A percentile compares a stretch with the other conserved stretches of the same genome.
phyloP scores from a whole-genome alignment of 345 rosid species.

The Cochlearia excelsa region DNA sequence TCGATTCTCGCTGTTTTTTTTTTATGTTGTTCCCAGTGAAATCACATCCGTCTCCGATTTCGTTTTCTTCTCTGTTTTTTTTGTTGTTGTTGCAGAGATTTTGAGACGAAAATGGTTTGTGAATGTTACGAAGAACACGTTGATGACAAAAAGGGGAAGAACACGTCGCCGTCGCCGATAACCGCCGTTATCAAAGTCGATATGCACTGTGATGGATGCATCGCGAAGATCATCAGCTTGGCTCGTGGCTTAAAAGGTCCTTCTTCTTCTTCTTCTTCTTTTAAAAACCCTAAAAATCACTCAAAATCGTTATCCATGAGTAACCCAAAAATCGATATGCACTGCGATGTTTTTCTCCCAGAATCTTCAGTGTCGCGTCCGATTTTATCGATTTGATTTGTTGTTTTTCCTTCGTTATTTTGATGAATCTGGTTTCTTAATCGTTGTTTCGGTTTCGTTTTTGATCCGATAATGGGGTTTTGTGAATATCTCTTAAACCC shows the following conservation, averaged over 20 bases:
- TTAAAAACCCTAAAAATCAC: constrained; percentile 1
- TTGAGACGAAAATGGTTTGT: constrained; percentile 1
- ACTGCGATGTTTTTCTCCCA: too few relatives aligned
- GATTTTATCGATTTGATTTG: too few relatives aligned
- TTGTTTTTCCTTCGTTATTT: too few relatives aligned
- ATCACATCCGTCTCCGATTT: neutral
- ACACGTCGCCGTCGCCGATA: constrained; percentile 10
- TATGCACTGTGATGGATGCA: constrained; percentile 32
- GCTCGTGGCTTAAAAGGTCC: constrained; percentile 27
- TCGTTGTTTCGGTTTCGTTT: too few relatives aligned
- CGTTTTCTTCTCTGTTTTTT: neutral
- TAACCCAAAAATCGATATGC: too few relatives aligned
- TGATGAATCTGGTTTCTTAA: too few relatives aligned
- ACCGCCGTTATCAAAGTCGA: constrained; percentile 24
- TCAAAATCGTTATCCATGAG: neutral
- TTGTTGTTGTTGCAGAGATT: neutral
- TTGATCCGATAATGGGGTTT: too few relatives aligned
- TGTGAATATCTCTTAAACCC: too few relatives aligned
- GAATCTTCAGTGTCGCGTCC: neutral
- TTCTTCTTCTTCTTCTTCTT: too few relatives aligned
- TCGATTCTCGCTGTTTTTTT: too few relatives aligned
- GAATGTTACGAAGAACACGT: constrained; percentile 11
- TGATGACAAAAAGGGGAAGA: constrained; percentile 8
- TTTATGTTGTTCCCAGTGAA: too few relatives aligned
- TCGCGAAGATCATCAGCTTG: constrained; percentile 11